Evolutionary conservation across 257 asterid genomes (phyloP).

Genomic region (Capsicum pubescens): DNA sequence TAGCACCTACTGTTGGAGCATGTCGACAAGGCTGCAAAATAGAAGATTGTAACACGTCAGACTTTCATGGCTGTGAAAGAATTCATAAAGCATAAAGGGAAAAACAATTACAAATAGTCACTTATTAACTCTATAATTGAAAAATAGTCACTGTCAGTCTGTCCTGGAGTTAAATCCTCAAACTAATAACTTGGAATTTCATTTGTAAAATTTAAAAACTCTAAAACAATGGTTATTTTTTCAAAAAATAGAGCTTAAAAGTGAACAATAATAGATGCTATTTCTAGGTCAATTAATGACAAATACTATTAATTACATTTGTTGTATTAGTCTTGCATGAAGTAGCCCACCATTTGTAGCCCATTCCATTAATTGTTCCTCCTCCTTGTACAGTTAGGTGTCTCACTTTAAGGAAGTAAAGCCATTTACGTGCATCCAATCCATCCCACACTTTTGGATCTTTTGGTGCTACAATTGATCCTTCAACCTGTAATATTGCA

Average conservation of each 20-base stretch:
- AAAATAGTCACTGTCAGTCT: background rate
- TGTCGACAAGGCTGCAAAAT: conserved; percentile 77
- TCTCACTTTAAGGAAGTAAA: conserved; percentile 69
- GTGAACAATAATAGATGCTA: background rate
- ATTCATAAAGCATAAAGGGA: background rate
- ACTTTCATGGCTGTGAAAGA: background rate
- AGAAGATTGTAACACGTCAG: conserved; percentile 25
- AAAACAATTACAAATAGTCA: background rate
- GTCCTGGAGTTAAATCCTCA: background rate
- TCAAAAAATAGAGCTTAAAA: background rate
- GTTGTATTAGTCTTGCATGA: conserved; percentile 81
- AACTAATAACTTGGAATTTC: background rate
- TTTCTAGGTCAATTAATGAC: background rate
- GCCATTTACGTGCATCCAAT: conserved; percentile 68
- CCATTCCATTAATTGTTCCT: conserved; percentile 74
- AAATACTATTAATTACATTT: conserved; percentile 48
- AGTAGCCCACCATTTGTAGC: conserved; percentile 82
- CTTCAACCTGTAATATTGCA: conserved; percentile 59
- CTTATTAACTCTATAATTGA: background rate
- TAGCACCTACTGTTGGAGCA: conserved; percentile 85
- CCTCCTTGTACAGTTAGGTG: conserved; percentile 74
- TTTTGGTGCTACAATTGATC: conserved; percentile 64
- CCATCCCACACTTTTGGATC: conserved; percentile 74
- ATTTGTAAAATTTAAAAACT: no score
- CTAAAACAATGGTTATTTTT: no score